These are phyloP conservation scores for Dentipellis fragilis DNA, from an alignment of 768 basidiomycete genomes.

Conservation along the genomic window DNA sequence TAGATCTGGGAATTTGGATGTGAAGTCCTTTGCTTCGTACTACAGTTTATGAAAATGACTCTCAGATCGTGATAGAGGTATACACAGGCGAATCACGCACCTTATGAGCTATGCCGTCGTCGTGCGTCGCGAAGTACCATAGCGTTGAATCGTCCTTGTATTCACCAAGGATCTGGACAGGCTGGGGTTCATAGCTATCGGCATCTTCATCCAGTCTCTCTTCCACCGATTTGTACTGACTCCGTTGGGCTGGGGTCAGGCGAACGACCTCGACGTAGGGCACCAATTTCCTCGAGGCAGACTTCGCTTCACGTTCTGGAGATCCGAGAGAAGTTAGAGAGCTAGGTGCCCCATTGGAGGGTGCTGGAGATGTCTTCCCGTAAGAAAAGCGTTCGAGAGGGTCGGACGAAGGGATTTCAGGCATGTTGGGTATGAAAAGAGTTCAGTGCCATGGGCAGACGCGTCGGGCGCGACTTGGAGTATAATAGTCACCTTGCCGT, in stretches of 20 bases:
- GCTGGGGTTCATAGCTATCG: background rate
- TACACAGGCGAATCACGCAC: background rate
- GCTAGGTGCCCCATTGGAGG: too few relatives aligned
- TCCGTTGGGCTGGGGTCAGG: background rate
- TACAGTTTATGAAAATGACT: background rate
- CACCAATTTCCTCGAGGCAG: too few relatives aligned
- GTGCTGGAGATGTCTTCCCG: too few relatives aligned
- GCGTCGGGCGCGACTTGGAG: too few relatives aligned
- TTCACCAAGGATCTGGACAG: constrained; percentile 2
- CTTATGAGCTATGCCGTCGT: constrained; percentile 7
- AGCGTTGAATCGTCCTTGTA: constrained; percentile 6
- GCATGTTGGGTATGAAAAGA: too few relatives aligned
- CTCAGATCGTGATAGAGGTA: background rate
- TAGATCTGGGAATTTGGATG: constrained; percentile 6
- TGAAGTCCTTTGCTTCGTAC: constrained; percentile 6
- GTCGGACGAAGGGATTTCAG: too few relatives aligned
- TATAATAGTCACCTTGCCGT: too few relatives aligned
- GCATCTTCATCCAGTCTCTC: background rate
- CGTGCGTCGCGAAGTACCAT: constrained; percentile 12
- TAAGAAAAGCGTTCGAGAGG: too few relatives aligned
- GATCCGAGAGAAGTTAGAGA: too few relatives aligned
- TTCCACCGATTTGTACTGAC: background rate
- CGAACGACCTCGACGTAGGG: background rate
- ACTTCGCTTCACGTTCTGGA: too few relatives aligned
- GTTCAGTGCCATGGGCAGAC: too few relatives aligned